Conservation (phyloP, 1,284 basidiomycete genomes). For the Ceratobasidium sp. region DNA sequence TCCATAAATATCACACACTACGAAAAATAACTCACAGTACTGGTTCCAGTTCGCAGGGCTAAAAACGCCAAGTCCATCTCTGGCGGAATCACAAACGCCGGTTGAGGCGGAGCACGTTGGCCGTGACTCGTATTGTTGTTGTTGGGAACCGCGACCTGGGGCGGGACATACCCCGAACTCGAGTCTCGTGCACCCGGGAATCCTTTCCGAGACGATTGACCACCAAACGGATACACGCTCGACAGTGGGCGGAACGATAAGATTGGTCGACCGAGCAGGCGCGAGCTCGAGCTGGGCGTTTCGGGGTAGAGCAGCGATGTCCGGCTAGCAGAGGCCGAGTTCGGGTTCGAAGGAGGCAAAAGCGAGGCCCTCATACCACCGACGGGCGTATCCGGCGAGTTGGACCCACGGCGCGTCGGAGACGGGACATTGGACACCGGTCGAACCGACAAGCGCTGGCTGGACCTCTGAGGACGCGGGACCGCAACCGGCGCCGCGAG, state of each 20-base stretch:
- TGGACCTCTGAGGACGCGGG: slow-evolving; percentile 16
- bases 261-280: not conserved
- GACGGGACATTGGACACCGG: not conserved
- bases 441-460: slow-evolving; percentile 9
- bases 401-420: not conserved
- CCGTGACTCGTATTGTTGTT: no score
- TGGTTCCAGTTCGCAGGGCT: slow-evolving; percentile 1
- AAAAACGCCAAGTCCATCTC: slow-evolving; percentile 11
- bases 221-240: not conserved
- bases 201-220: not conserved
- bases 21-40: slow-evolving; percentile 12
- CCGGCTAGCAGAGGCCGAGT: not conserved
- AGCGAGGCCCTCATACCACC: not conserved
- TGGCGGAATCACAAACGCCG: slow-evolving; percentile 28
- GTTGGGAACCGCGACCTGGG: no score
- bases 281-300: slow-evolving; percentile 17
- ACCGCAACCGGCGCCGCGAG: not conserved
- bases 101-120: slow-evolving; percentile 25
- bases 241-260: slow-evolving; percentile 23
- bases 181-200: not conserved
- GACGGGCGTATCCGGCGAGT: slow-evolving; percentile 16
- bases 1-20: slow-evolving; percentile 9
- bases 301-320: not conserved
- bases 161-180: not conserved
- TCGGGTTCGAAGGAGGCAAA: not conserved